These are phyloP conservation scores for Tephrocybe sp. DNA, from an alignment of 768 basidiomycete genomes.

Conservation along the genomic window DNA sequence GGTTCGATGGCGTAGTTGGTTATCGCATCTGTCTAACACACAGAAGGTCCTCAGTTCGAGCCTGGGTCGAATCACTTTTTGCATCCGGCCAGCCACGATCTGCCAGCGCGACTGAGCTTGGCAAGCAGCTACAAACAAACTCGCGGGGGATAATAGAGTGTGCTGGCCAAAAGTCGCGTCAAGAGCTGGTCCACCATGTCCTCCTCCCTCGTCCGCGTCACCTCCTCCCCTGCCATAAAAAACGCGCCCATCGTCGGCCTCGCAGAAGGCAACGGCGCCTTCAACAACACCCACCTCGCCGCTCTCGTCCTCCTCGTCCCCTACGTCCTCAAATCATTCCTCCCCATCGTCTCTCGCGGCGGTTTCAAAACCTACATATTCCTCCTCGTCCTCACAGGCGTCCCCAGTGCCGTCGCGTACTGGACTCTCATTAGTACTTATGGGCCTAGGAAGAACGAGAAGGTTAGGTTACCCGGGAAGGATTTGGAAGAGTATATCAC, in stretches of 20 bases:
- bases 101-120: no score
- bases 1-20: constrained; percentile 67
- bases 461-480: constrained; percentile 80
- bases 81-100: no score
- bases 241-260: constrained; percentile 82
- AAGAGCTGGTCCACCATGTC: constrained; percentile 28
- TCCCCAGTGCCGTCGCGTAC: constrained; percentile 81
- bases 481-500: constrained; percentile 88
- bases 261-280: constrained; percentile 82
- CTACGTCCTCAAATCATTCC: constrained; percentile 75
- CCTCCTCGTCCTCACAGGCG: constrained; percentile 67
- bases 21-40: constrained; percentile 62
- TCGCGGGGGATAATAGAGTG: neutral
- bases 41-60: neutral
- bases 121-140: constrained; percentile 7
- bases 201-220: constrained; percentile 51
- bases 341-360: constrained; percentile 79
- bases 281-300: constrained; percentile 80
- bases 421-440: constrained; percentile 87
- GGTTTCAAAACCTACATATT: constrained; percentile 87
- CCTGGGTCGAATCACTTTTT: neutral
- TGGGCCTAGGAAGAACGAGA: constrained; percentile 79
- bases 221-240: constrained; percentile 74
- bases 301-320: constrained; percentile 76
- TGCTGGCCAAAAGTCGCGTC: constrained; percentile 6